phyloP scores from a whole-genome alignment of 331 rosid species.

The Phaseolus coccineus region DNA sequence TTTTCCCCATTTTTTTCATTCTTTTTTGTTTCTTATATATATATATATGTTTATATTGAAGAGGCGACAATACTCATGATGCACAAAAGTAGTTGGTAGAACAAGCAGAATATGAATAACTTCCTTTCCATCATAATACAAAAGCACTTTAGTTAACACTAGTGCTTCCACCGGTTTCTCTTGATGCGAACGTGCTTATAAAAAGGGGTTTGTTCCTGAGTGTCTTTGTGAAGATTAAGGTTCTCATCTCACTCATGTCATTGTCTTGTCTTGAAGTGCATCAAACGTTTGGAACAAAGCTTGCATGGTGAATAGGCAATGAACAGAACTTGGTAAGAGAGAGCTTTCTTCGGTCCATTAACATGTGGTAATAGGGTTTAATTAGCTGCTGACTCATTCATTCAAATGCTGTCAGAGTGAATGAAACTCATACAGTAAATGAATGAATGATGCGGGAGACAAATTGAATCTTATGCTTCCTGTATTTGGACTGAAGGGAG shows the following conservation, averaged over 20 bases:
- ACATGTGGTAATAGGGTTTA: slow-evolving; percentile 66
- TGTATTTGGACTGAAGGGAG: slow-evolving; percentile 99
- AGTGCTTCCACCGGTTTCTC: slow-evolving; percentile 5
- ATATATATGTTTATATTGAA: slow-evolving; percentile 1
- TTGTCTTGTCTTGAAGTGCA: background rate
- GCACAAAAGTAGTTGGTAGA: slow-evolving; percentile 36
- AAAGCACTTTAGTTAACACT: background rate
- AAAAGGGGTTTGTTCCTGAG: slow-evolving; percentile 47
- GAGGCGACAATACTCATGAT: background rate
- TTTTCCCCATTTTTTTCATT: slow-evolving; percentile 27
- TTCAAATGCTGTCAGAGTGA: slow-evolving; percentile 74
- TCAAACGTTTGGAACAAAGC: no score
- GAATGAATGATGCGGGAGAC: slow-evolving; percentile 99
- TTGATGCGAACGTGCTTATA: slow-evolving; percentile 44
- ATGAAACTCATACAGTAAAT: slow-evolving; percentile 59
- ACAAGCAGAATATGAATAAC: slow-evolving; percentile 62
- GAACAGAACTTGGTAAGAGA: slow-evolving; percentile 28
- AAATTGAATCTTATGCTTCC: slow-evolving; percentile 81
- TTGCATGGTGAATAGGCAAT: background rate
- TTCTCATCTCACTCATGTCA: background rate
- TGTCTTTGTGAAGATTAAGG: slow-evolving; percentile 18
- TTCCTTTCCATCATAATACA: slow-evolving; percentile 16
- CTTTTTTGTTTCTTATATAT: slow-evolving; percentile 23
- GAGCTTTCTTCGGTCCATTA: slow-evolving; percentile 99
- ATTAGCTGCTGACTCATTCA: slow-evolving; percentile 99